phyloP scores from a whole-genome alignment of 176 grass and related monocot species.

The Neostapfia colusana region DNA sequence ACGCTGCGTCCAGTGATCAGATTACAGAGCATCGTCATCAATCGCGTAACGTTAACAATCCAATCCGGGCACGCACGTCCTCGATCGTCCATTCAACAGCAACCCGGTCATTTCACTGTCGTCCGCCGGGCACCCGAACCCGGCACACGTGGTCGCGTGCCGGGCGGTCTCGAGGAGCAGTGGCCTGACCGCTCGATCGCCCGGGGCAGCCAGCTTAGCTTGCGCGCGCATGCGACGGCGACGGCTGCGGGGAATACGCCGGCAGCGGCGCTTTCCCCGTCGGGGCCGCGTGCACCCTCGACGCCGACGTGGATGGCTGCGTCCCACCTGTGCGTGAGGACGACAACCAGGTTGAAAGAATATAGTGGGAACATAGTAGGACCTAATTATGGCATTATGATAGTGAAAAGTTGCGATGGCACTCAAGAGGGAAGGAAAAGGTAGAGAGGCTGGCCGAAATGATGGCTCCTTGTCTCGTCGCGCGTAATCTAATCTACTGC shows the following conservation, averaged over 20 bases:
- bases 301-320: slow-evolving; percentile 12
- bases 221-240: slow-evolving; percentile 14
- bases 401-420: slow-evolving; percentile 38
- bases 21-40: background rate
- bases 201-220: background rate
- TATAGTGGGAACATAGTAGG: slow-evolving; percentile 28
- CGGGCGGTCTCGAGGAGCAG: background rate
- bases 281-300: background rate
- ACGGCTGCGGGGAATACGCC: slow-evolving; percentile 1
- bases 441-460: slow-evolving; percentile 20
- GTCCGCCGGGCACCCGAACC: background rate
- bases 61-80: background rate
- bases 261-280: slow-evolving; percentile 31
- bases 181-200: background rate
- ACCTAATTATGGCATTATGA: slow-evolving; percentile 51
- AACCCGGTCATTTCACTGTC: background rate
- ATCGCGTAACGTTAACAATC: background rate
- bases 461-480: slow-evolving; percentile 31
- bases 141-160: slow-evolving; percentile 1
- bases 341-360: background rate
- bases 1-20: background rate
- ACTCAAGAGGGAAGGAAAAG: background rate
- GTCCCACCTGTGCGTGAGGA: slow-evolving; percentile 5
- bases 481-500: slow-evolving; percentile 16
- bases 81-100: background rate